Base-by-base conservation (phyloP, 1,284 basidiomycete genomes). In the Stygiomarasmius scandens region DNA sequence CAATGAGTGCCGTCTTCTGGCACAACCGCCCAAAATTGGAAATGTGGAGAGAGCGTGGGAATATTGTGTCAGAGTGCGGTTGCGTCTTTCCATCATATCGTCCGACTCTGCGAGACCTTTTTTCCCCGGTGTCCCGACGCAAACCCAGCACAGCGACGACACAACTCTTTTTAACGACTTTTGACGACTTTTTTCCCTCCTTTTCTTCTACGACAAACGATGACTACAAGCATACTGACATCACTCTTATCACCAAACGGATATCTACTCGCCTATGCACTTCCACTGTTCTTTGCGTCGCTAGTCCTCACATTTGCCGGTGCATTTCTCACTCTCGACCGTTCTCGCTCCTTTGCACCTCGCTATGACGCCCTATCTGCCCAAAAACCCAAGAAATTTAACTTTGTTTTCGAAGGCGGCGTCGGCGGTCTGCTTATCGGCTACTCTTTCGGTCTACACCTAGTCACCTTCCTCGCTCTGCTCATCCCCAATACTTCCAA, bases 301-400 rank as follows among this genome's bases (percentile, higher is more conserved):
- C 47, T 82, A 38, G 59, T 82, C 24, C 71, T 86, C 34, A 80
- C 82, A 2, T 86, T 87, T 63, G 74, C 84, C 22, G 86, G 87
- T 14, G 78, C 86, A 2, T 89, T 89, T 68, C 74, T 89, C 22
- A 88, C 81, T 19, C 77, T 89, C 49, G 86, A 89, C 65, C 83
- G 87, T 36, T 83, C 85, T 34, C 79, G 84, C 43, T 77, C 80
- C 14, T 88, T 90, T 64, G 75, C 81, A 2, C 75, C 78, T 22
- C 71, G 73, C 16, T 75, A 77, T 50, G 71, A 76, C 61, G 68
- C 72, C 25, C 63, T 77, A 22, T 73, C 77, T 36, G 74, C 75
- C 43, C 61, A 68, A 50, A 74, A 74, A n/a, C n/a, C n/a, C n/a
- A 69, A 64, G 59, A 73, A 68, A 47, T 63, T 65, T 19, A 66